Base-by-base conservation (phyloP, 805 yeast species). In the Cyberlindnera mississippiensis region DNA sequence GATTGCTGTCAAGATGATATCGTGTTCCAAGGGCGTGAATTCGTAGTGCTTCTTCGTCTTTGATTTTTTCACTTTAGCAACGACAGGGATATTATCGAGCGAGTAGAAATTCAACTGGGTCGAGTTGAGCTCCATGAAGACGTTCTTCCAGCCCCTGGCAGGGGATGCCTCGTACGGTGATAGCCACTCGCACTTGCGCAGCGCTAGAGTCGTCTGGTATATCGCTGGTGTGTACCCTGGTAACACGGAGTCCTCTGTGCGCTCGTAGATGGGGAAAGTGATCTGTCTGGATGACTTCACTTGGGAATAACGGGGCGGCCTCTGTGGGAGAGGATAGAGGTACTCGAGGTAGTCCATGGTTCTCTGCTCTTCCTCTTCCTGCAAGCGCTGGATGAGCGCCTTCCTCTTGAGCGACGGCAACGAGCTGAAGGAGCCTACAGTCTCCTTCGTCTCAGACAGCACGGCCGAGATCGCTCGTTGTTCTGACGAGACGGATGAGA, bases 71-170 rank as follows among this genome's bases (percentile, higher is more conserved):
- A 63, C 61, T 20, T 49, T 49, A 14, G 56, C 47, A 6, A 64
- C 55, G 33, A 63, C 44, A 1, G 61, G 52, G 4, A 59, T 22
- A 14, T 62, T 49, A 28, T 69, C 75, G 12, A 69, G 66, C 14
- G 62, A 53, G 59, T 84, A 85, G 41, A 90, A 66, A 60, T 85
- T 85, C 28, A 90, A 65, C 63, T 87, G 96, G 2, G 97, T 90
- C 15, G 91, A 85, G 67, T 90, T 88, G 38, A 90, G 67, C 55
- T 85, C 95, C 61, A 87, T 69, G 17, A 84, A 68, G 33, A 73
- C 73, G 33, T 73, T 67, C 51, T 71, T 73, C 98, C 98, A 90
- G 10, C 76, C 72, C 47, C 96, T 69, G 8, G 69, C 60, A 2
- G 78, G 70, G 0, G 95, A 72, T 3, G 78, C 67, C 51, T 83